Conservation (phyloP, 306 rosid genomes). For the Cicer chorassanicum region DNA sequence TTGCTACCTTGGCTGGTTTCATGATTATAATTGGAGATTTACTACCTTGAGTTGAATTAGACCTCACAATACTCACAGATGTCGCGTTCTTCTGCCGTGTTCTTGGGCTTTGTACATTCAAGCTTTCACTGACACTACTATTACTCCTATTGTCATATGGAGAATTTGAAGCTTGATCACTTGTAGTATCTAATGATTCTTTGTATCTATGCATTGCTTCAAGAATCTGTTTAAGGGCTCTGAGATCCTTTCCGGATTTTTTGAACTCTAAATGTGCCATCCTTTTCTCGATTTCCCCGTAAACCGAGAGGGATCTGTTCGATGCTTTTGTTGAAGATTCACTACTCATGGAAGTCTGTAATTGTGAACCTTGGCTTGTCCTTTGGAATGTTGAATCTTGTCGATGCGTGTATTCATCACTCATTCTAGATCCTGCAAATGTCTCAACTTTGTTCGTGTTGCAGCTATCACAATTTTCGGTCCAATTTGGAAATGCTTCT, state of each 20-base stretch:
- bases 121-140: constrained; percentile 51
- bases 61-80: constrained; percentile 44
- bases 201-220: constrained; percentile 82
- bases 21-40: constrained; percentile 64
- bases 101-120: constrained; percentile 62
- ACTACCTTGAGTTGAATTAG: constrained; percentile 49
- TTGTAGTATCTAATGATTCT: constrained; percentile 55
- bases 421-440: constrained; percentile 48
- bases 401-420: constrained; percentile 51
- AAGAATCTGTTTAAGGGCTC: constrained; percentile 95
- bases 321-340: constrained; percentile 57
- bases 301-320: constrained; percentile 61
- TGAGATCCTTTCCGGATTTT: constrained; percentile 90
- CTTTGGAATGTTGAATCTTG: constrained; percentile 49
- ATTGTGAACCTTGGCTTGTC: constrained; percentile 48
- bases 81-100: constrained; percentile 40
- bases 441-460: constrained; percentile 47
- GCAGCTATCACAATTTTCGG: constrained; percentile 49
- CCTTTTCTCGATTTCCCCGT: constrained; percentile 91
- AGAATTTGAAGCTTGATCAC: constrained; percentile 61
- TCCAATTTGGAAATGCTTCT: constrained; percentile 63
- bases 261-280: constrained; percentile 79
- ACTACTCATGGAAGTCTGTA: constrained; percentile 49
- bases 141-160: constrained; percentile 49
- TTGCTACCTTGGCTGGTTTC: constrained; percentile 62